Evolutionary conservation across 2,329 filamentous ascomycete species (phyloP), one percentile per base, ranked within the genome.

Genomic region (Simplicillium sp.): DNA sequence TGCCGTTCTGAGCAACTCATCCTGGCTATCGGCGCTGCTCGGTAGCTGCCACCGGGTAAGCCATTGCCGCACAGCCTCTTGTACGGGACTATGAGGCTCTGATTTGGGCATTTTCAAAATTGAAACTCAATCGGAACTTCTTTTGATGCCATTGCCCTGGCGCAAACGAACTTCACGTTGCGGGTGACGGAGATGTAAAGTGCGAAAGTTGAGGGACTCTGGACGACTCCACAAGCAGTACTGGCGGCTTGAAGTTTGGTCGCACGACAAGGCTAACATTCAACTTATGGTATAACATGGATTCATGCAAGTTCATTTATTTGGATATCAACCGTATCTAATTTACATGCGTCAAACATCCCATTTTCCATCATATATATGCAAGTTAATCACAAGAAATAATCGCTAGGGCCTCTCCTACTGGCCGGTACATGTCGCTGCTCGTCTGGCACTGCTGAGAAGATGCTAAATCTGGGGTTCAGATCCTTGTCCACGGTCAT

Each of bases 391-490:
- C 48, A 83, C 54, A 85, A 64, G 64, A 85, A 85, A 64, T 85
- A 85, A 56, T 85, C 81, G 40, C 76, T 77, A 13, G 80, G 77
- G 20, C 80, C 78, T 48, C 79, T 70, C 34, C 80, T 71, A 41
- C 76, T 84, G 11, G 82, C 79, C 2, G 87, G 87, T 8, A 90
- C 82, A 42, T 87, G 84, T 45, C 87, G 74, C 61, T 85, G 76
- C 50, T 92, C 82, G 53, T 92, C 87, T 0, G 87, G 86, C n/a
- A 94, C 87, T 28, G 87, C 87, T 25, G 80, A 83, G 68, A 94
- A 94, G 55, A 94, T 92, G 60, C 83, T 92, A 68, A 98, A 98
- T 54, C 85, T 87, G 28, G 90, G 88, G 45, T 87, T 81, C 39
- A 96, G 71, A 54, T 92, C 84, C 54, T 84, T 83, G 50, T 84